A percentile compares a stretch with the other conserved stretches of the same genome.
phyloP scores from a whole-genome alignment of 225 moss, liverwort and hornwort species.

The Polytrichum formosum region DNA sequence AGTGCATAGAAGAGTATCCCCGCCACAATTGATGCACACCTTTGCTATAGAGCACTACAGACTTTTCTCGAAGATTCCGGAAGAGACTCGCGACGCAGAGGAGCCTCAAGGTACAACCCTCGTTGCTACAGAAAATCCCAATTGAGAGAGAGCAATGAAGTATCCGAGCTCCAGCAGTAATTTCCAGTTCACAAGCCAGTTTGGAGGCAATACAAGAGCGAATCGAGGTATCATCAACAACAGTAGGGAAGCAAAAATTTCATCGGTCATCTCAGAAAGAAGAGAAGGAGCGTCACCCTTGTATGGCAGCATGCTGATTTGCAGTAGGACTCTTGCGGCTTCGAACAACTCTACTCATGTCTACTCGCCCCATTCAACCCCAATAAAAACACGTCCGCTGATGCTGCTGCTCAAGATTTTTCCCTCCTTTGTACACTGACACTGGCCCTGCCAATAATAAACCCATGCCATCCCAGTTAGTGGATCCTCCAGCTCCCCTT shows the following conservation, averaged over 20 bases:
- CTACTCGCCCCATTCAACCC: conserved; percentile 64
- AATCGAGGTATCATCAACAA: not conserved
- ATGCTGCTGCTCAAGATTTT: not conserved
- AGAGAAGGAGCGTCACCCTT: conserved; percentile 27
- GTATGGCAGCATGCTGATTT: conserved; percentile 58
- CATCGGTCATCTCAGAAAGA: not conserved
- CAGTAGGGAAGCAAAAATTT: no score
- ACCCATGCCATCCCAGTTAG: conserved; percentile 12
- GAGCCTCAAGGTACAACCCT: conserved; percentile 18
- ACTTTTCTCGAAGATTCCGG: no score
- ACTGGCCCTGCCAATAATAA: conserved; percentile 7
- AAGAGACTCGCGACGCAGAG: not conserved
- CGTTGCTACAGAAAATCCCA: not conserved
- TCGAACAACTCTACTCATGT: conserved; percentile 63
- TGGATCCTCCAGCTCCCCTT: conserved; percentile 25
- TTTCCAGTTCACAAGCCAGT: not conserved
- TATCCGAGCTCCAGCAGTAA: conserved; percentile 15
- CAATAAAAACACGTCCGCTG: conserved; percentile 32
- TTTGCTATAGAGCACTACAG: no score
- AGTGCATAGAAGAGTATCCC: not conserved
- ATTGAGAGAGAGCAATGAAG: not conserved
- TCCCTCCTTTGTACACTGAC: conserved; percentile 10
- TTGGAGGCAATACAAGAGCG: no score
- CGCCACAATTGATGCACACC: not conserved
- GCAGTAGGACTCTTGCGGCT: conserved; percentile 50